Evolutionary conservation across 371 early-diverging fungal species (phyloP).

Genomic region (Lichtheimia corymbifera): DNA sequence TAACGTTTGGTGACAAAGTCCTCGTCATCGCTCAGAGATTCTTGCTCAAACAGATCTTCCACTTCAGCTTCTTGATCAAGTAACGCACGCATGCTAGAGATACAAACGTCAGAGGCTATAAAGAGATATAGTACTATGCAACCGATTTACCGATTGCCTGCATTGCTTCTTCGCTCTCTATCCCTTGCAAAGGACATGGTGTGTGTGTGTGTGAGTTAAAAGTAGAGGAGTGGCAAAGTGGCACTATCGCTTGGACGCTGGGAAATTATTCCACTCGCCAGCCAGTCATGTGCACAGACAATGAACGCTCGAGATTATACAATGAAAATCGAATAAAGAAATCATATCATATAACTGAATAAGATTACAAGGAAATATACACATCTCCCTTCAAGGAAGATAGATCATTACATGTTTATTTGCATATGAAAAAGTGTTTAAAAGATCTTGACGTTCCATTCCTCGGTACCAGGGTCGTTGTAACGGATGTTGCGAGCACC

Average conservation of each 20-base stretch:
- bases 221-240: not conserved
- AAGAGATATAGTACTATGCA: not conserved
- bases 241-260: not conserved
- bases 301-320: not conserved
- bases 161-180: slow-evolving; percentile 58
- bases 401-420: too few relatives aligned
- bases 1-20: slow-evolving; percentile 51
- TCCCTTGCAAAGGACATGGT: slow-evolving; percentile 51
- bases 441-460: slow-evolving; percentile 39
- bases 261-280: not conserved
- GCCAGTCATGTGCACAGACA: not conserved
- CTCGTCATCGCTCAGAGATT: slow-evolving; percentile 55
- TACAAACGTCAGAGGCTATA: too few relatives aligned
- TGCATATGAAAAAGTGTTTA: slow-evolving; percentile 8
- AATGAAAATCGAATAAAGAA: too few relatives aligned
- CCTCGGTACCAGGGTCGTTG: slow-evolving; percentile 45
- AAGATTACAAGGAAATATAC: slow-evolving; percentile 1
- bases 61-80: slow-evolving; percentile 61
- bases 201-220: not conserved
- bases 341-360: not conserved
- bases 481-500: slow-evolving; percentile 43
- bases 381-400: not conserved
- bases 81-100: slow-evolving; percentile 53
- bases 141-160: slow-evolving; percentile 57
- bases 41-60: slow-evolving; percentile 60